Base-by-base conservation (phyloP, 176 grass and related monocot species). In the Pharus latifolius region DNA sequence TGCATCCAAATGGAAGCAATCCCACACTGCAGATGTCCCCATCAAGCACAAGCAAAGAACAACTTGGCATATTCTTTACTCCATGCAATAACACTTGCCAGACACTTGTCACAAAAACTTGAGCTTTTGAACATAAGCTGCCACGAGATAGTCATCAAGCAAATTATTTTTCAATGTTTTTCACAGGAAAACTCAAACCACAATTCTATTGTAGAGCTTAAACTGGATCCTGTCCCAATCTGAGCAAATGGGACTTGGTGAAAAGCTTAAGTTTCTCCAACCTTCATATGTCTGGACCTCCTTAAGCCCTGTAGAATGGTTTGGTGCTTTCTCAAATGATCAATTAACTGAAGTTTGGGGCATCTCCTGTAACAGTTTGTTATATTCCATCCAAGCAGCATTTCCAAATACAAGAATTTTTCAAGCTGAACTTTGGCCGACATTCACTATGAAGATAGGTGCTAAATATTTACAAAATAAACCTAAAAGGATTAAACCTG, bases 391-490 rank as follows among this genome's bases (percentile, higher is more conserved):
- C 35, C 9, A 20, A 67, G 52, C 70, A 61, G 28, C 62, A 69
- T 65, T 59, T 64, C 50, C 18, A 49, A 86, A 72, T 56, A 34
- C 4, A 47, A 37, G 0, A 58, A 34, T 26, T 63, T 83, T 81
- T 70, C 84, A 86, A 38, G 9, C 35, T 5, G 35, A 38, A 38
- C 8, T 38, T 38, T 38, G 6, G 9, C 72, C 84, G 45, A 65
- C 84, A 81, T 81, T n/a, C 49, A 22, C 65, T 71, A 42, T 60
- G 37, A 26, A 72, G 58, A 77, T 81, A 77, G 84, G 78, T 58
- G 84, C 84, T 76, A 76, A 51, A 76, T 81, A 86, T 72, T 76
- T 81, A 77, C 59, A 77, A 35, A 80, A 71, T 45, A 46, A 43
- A 80, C 56, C 72, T 72, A 81, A 56, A 74, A 71, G 29, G 35